These are phyloP conservation scores for Ramularia endophylla DNA, from an alignment of 2,329 filamentous ascomycete genomes.

Conservation along the genomic window DNA sequence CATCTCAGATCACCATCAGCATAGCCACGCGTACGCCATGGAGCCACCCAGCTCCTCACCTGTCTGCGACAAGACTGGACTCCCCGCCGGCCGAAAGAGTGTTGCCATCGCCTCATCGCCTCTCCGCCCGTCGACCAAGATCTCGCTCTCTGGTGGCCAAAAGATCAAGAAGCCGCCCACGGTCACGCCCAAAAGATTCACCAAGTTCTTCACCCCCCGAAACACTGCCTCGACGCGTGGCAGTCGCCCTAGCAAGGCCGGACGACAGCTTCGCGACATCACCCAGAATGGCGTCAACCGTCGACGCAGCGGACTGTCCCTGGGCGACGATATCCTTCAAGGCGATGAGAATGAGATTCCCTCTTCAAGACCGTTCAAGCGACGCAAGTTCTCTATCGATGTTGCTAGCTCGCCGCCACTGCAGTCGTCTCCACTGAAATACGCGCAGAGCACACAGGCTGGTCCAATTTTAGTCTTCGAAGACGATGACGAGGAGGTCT, in stretches of 20 bases:
- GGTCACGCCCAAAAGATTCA: conserved; percentile 48
- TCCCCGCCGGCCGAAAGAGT: conserved; percentile 18
- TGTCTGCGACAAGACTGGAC: conserved; percentile 1
- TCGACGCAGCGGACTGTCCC: conserved; percentile 6
- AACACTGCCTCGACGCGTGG: conserved; percentile 25
- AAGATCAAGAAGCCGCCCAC: conserved; percentile 44
- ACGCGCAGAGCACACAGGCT: conserved; percentile 22
- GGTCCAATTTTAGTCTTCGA: conserved; percentile 17
- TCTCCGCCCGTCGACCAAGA: conserved; percentile 11
- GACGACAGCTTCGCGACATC: conserved; percentile 45
- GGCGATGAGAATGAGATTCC: conserved; percentile 21
- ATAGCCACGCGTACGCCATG: background rate
- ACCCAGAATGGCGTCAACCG: conserved; percentile 42
- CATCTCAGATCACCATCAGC: conserved; percentile 30
- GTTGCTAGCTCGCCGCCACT: conserved; percentile 39
- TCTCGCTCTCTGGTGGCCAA: conserved; percentile 17
- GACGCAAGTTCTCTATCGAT: conserved; percentile 29
- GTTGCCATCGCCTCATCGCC: conserved; percentile 27
- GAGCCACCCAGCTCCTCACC: conserved; percentile 1
- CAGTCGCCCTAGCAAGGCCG: conserved; percentile 33
- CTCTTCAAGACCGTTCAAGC: conserved; percentile 23
- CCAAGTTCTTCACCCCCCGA: conserved; percentile 46
- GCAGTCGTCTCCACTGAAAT: conserved; percentile 45
- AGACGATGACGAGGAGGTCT: conserved; percentile 13
- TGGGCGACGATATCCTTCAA: conserved; percentile 13